These are phyloP conservation scores for Neopestalotiopsis sp. DNA, from an alignment of 2,329 filamentous ascomycete genomes.

Conservation along the genomic window DNA sequence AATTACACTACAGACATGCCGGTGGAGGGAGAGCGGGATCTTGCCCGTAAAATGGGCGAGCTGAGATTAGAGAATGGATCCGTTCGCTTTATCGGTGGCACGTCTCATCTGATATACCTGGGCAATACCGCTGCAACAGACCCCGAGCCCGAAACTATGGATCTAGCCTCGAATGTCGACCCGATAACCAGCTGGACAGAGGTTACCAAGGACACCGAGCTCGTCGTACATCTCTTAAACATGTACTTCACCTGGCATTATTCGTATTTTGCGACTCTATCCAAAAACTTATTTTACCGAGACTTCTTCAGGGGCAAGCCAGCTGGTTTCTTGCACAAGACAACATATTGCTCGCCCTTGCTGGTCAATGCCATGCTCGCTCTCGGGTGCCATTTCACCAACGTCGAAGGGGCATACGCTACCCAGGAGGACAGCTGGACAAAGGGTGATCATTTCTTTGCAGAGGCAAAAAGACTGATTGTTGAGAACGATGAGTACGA, in stretches of 20 bases:
- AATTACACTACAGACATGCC: constrained; percentile 47
- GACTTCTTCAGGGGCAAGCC: constrained; percentile 80
- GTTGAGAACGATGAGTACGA: constrained; percentile 93
- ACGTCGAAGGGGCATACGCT: constrained; percentile 73
- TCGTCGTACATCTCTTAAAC: constrained; percentile 87
- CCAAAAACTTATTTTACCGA: constrained; percentile 83
- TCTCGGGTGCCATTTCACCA: constrained; percentile 91
- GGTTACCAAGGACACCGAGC: constrained; percentile 78
- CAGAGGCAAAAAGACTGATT: constrained; percentile 87
- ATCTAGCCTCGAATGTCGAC: constrained; percentile 62
- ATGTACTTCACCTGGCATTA: constrained; percentile 99
- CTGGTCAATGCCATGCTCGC: constrained; percentile 94
- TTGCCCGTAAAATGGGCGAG: constrained; percentile 93
- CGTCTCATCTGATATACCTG: constrained; percentile 88
- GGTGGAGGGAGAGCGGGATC: constrained; percentile 72
- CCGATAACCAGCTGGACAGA: constrained; percentile 86
- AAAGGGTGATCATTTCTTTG: constrained; percentile 95
- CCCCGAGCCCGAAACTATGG: constrained; percentile 49
- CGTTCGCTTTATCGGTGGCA: constrained; percentile 90
- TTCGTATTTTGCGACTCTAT: constrained; percentile 90
- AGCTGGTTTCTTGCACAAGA: constrained; percentile 54
- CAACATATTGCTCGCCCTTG: constrained; percentile 84
- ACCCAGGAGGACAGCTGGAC: constrained; percentile 78
- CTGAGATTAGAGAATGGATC: constrained; percentile 85
- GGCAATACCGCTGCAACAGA: constrained; percentile 52